Conservation (phyloP, 192 early-diverging fungal species). For the Coemansia sp. region DNA sequence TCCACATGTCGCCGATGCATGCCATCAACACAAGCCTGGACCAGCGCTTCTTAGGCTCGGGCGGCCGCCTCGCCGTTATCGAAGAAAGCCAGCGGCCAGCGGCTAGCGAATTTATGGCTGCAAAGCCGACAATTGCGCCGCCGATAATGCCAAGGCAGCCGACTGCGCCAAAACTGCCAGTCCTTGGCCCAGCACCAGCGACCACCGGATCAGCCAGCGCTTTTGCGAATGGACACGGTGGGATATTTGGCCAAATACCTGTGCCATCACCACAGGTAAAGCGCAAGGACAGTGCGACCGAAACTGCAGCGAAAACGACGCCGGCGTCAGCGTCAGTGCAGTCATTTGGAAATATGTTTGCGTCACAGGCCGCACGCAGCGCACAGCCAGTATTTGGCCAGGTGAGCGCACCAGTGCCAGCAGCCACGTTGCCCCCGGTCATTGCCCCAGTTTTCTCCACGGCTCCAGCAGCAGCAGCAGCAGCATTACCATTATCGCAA, state of each 20-base stretch:
- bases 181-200: not conserved
- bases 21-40: conserved; percentile 26
- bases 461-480: not conserved
- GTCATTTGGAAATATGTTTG: not conserved
- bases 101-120: not conserved
- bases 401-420: too few relatives aligned
- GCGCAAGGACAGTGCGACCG: not conserved
- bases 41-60: conserved; percentile 10
- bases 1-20: conserved; percentile 31
- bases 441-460: not conserved
- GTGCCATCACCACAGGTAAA: not conserved
- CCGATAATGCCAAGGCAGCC: not conserved
- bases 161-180: not conserved
- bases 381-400: too few relatives aligned
- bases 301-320: not conserved
- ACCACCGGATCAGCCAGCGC: conserved; percentile 11
- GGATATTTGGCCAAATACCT: not conserved
- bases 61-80: not conserved
- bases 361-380: too few relatives aligned
- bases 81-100: not conserved
- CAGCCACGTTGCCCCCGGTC: too few relatives aligned
- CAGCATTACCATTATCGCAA: not conserved
- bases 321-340: not conserved
- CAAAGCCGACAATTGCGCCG: not conserved
- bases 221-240: conserved; percentile 18